Conservation (phyloP, 2,329 filamentous ascomycete species). For the Sporothrix protearum region DNA sequence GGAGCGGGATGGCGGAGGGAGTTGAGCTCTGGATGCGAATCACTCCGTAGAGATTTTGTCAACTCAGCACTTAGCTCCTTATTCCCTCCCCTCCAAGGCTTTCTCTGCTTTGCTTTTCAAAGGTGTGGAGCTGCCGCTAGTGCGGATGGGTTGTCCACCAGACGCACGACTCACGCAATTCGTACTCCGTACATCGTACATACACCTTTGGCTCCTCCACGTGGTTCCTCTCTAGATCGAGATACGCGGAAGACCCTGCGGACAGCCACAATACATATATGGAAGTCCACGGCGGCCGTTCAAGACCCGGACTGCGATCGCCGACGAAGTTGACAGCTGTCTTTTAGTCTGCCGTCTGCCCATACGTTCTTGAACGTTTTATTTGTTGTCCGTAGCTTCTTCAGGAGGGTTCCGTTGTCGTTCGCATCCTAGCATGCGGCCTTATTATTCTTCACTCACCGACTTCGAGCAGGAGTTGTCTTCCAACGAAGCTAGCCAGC, state of each 20-base stretch:
- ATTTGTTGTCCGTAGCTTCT: background rate
- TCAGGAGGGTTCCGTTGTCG: background rate
- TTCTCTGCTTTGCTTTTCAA: background rate
- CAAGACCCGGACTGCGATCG: background rate
- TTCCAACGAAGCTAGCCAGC: background rate
- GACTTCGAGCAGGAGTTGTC: background rate
- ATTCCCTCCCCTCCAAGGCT: constrained; percentile 6
- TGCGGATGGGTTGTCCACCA: background rate
- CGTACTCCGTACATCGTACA: background rate
- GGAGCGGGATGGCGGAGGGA: background rate
- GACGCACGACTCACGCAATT: constrained; percentile 21
- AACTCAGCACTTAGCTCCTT: constrained; percentile 10
- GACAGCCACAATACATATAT: background rate
- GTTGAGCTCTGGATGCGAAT: background rate
- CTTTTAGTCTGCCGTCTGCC: background rate
- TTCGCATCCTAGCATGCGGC: background rate
- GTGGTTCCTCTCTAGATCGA: constrained; percentile 21
- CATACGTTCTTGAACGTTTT: background rate
- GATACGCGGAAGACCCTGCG: constrained; percentile 19
- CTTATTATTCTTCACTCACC: background rate
- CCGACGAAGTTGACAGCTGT: constrained; percentile 16
- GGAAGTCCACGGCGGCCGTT: background rate
- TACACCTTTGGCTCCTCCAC: no score
- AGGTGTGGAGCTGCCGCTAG: background rate
- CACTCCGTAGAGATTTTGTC: constrained; percentile 11